Evolutionary conservation across 2,329 filamentous ascomycete species (phyloP).

Genomic region (Monosporascus cannonballus): DNA sequence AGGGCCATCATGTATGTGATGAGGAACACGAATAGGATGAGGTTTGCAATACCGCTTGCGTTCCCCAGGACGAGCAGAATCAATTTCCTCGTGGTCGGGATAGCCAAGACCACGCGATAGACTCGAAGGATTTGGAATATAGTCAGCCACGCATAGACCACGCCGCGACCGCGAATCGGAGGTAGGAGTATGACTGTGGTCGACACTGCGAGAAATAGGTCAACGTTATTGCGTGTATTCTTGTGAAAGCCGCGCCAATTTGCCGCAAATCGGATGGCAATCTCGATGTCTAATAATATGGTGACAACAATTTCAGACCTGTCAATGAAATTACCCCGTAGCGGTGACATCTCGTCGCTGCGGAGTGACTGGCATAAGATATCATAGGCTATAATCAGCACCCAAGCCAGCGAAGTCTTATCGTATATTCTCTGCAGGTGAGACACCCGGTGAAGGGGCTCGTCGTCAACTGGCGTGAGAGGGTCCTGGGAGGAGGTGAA

Average conservation of each 20-base stretch:
- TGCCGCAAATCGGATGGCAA: conserved; percentile 67
- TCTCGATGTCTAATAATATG: conserved; percentile 72
- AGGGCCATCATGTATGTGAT: conserved; percentile 92
- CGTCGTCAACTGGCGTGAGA: conserved; percentile 31
- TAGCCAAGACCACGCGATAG: conserved; percentile 85
- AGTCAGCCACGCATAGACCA: conserved; percentile 79
- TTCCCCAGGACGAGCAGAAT: conserved; percentile 88
- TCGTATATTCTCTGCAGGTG: conserved; percentile 65
- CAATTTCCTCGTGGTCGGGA: conserved; percentile 80
- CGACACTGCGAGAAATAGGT: conserved; percentile 71
- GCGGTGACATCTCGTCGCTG: conserved; percentile 66
- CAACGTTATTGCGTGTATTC: conserved; percentile 69
- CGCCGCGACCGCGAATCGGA: conserved; percentile 63
- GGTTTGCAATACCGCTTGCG: conserved; percentile 81
- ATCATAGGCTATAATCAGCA: conserved; percentile 71
- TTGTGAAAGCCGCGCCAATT: conserved; percentile 79
- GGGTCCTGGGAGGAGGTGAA: conserved; percentile 70
- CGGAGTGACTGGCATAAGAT: conserved; percentile 73
- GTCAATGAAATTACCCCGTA: conserved; percentile 59
- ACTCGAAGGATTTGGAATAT: conserved; percentile 89
- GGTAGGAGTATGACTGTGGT: conserved; percentile 85
- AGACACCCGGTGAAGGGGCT: conserved; percentile 35
- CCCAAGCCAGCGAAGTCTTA: conserved; percentile 72
- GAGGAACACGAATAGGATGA: conserved; percentile 94
- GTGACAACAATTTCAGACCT: conserved; percentile 71